Percentiles rank a stretch among this genome's conserved stretches.
These are phyloP conservation scores for Dryadomyces quercus-mongolicae DNA, from an alignment of 2,329 filamentous ascomycete genomes.

Conservation along the genomic window DNA sequence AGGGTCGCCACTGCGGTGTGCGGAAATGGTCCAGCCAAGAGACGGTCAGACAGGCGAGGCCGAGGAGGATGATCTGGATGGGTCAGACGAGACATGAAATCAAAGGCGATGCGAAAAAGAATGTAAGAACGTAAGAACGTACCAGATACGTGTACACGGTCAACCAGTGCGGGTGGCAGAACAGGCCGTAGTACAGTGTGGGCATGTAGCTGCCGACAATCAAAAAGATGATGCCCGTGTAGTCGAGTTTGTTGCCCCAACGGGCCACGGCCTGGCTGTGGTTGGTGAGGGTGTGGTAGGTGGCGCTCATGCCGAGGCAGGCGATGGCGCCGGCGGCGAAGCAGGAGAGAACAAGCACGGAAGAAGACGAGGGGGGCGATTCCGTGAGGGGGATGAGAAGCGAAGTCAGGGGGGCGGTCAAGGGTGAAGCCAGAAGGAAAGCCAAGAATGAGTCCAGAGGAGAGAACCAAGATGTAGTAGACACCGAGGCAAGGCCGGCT, in stretches of 20 bases:
- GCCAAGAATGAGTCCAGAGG: not conserved
- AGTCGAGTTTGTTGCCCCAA: slow-evolving; percentile 88
- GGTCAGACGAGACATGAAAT: not conserved
- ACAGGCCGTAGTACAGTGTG: slow-evolving; percentile 78
- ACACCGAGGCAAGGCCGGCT: slow-evolving; percentile 27
- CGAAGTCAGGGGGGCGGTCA: not conserved
- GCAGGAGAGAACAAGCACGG: slow-evolving; percentile 62
- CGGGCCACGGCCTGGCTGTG: slow-evolving; percentile 68
- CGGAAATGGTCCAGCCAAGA: slow-evolving; percentile 76
- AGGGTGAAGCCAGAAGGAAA: not conserved
- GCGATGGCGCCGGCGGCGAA: slow-evolving; percentile 66
- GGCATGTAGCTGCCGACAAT: slow-evolving; percentile 90
- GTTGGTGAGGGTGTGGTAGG: slow-evolving; percentile 75
- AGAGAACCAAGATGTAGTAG: not conserved
- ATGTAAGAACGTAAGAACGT: slow-evolving; percentile 16
- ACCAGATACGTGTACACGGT: slow-evolving; percentile 65
- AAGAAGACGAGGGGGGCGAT: slow-evolving; percentile 24
- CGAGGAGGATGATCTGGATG: slow-evolving; percentile 39
- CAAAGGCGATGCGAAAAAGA: not conserved
- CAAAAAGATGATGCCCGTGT: slow-evolving; percentile 81
- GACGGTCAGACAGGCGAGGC: slow-evolving; percentile 61
- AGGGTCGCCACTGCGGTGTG: slow-evolving; percentile 70
- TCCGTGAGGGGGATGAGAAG: not conserved
- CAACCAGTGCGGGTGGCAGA: slow-evolving; percentile 53
- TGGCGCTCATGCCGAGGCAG: slow-evolving; percentile 71